A percentile compares a stretch with the other conserved stretches of the same genome.
Conservation (phyloP, 805 yeast genomes). For the Ogataea nitratoaversa region DNA sequence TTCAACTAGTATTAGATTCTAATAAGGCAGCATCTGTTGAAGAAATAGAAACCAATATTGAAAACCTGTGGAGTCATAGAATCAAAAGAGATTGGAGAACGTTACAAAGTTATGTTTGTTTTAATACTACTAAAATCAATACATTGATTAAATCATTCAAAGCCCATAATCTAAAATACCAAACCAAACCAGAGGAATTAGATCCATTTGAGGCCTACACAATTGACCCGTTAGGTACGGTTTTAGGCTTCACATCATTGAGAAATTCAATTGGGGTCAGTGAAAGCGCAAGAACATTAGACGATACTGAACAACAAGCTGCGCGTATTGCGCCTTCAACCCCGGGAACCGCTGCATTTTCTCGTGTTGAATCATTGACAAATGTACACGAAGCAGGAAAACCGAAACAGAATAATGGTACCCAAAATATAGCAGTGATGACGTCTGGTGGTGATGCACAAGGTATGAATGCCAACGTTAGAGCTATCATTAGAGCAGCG, state of each 20-base stretch:
- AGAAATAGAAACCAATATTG: conserved; percentile 23
- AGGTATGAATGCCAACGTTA: conserved; percentile 74
- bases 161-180: conserved; percentile 35
- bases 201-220: conserved; percentile 73
- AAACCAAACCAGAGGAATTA: conserved; percentile 65
- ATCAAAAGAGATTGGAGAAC: conserved; percentile 48
- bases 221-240: conserved; percentile 78
- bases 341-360: neutral
- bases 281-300: neutral
- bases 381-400: neutral
- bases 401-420: neutral
- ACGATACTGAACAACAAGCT: neutral
- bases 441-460: conserved; percentile 83
- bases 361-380: neutral
- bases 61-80: conserved; percentile 26
- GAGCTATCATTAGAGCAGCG: conserved; percentile 71
- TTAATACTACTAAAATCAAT: conserved; percentile 41
- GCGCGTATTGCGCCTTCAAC: neutral
- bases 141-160: conserved; percentile 33
- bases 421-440: conserved; percentile 65
- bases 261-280: conserved; percentile 46
- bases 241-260: conserved; percentile 73
- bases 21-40: conserved; percentile 24
- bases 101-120: conserved; percentile 38
- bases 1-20: conserved; percentile 23